These are phyloP conservation scores for Royoungia palumana DNA, from an alignment of 768 basidiomycete genomes.

Conservation along the genomic window DNA sequence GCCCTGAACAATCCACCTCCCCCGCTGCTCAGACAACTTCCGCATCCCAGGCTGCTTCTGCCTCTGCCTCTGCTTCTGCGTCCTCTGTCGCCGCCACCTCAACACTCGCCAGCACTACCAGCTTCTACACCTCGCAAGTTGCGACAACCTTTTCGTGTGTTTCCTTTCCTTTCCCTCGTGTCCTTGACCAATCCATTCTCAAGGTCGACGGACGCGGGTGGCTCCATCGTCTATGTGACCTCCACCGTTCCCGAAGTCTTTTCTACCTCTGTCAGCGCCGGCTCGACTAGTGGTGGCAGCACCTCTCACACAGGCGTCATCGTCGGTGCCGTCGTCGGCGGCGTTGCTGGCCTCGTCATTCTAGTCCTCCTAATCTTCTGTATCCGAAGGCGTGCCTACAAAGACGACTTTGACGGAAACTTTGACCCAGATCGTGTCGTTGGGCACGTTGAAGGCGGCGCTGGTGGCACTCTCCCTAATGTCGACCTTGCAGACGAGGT, in stretches of 20 bases:
- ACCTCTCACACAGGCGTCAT: slow-evolving; percentile 39
- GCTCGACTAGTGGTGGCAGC: neutral
- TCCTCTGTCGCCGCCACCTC: too few relatives aligned
- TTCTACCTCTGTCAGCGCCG: slow-evolving; percentile 9
- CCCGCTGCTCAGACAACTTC: neutral
- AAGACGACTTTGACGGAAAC: slow-evolving; percentile 48
- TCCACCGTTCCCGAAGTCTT: slow-evolving; percentile 12
- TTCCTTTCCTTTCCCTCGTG: neutral
- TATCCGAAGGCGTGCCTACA: slow-evolving; percentile 20
- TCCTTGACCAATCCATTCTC: neutral
- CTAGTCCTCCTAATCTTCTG: slow-evolving; percentile 31
- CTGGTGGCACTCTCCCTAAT: slow-evolving; percentile 25
- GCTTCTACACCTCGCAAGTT: slow-evolving; percentile 16
- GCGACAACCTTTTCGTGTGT: slow-evolving; percentile 19
- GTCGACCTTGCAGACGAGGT: slow-evolving; percentile 31
- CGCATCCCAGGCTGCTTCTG: neutral
- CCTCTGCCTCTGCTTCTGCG: neutral
- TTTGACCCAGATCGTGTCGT: slow-evolving; percentile 47
- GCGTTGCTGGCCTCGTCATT: slow-evolving; percentile 30
- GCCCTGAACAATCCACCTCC: neutral
- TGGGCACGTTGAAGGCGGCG: slow-evolving; percentile 16
- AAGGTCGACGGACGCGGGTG: slow-evolving; percentile 23
- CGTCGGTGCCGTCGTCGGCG: slow-evolving; percentile 54
- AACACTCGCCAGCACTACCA: neutral
- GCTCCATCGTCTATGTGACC: slow-evolving; percentile 21